Percentiles rank a stretch among this genome's conserved stretches.
Evolutionary conservation across 2,329 filamentous ascomycete genomes (phyloP).

Genomic region (Colletotrichum lini): DNA sequence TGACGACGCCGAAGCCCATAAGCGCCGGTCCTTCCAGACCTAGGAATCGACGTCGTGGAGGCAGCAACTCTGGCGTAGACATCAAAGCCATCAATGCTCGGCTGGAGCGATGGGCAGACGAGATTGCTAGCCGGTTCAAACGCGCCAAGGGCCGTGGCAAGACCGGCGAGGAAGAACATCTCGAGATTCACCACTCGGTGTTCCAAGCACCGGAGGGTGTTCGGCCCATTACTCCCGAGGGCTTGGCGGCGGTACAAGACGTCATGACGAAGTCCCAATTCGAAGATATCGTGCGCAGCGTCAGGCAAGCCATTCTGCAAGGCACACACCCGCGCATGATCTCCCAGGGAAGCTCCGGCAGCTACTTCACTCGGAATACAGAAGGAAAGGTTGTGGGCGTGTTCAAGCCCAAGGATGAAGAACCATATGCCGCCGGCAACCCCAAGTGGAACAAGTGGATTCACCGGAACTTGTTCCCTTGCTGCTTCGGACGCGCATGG

Average conservation of each 20-base stretch:
- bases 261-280: conserved; percentile 86
- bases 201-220: conserved; percentile 94
- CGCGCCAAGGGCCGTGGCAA: conserved; percentile 82
- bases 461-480: conserved; percentile 96
- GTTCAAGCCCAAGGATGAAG: conserved; percentile 99
- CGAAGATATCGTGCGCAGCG: conserved; percentile 89
- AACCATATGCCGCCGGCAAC: conserved; percentile 96
- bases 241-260: conserved; percentile 75
- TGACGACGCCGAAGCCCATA: conserved; percentile 67
- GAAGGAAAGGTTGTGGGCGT: conserved; percentile 97
- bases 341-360: conserved; percentile 95
- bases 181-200: conserved; percentile 98
- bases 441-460: conserved; percentile 99
- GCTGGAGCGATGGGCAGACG: conserved; percentile 95
- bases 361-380: conserved; percentile 94
- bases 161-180: conserved; percentile 82
- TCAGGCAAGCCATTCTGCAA: conserved; percentile 89
- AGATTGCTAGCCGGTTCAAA: conserved; percentile 98
- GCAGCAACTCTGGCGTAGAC: conserved; percentile 90
- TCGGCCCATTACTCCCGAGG: conserved; percentile 82
- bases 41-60: conserved; percentile 63
- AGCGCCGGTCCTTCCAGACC: conserved; percentile 49
- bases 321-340: conserved; percentile 97
- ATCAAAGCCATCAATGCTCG: conserved; percentile 98
- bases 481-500: conserved; percentile 95